Evolutionary conservation across 805 yeast genomes (phyloP), one percentile per base, ranked within the genome.

Genomic region (Zygosaccharomyces bisporus): DNA sequence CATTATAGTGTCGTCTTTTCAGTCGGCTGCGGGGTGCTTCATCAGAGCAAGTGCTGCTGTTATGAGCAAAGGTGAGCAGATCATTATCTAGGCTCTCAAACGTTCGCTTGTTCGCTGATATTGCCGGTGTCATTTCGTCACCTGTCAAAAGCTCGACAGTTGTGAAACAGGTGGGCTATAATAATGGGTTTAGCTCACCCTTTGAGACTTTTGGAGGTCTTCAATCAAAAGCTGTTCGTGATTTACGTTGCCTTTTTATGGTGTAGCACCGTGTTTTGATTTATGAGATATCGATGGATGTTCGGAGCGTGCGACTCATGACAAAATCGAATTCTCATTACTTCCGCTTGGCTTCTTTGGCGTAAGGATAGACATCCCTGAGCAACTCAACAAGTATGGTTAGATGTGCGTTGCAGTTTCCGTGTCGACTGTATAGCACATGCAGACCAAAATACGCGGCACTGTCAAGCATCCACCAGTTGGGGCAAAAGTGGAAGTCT

Each of bases 401-500:
- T 6, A 27, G 4, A 7, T 6, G 14, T 27, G 16, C n/a, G 2
- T 6, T 4, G 13, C 10, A 13, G 31, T 27, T n/a, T 8, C 13
- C 4, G 16, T n/a, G 8, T 24, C 32, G 40, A 14, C 10, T 16
- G 7, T 37, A 37, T 10, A 8, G 25, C 17, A 16, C 23, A 17
- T 24, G 17, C 12, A 19, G 18, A 10, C 10, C 36, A 19, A 14
- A 37, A 41, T 20, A 27, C 34, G 47, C 25, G 35, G 39, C 40
- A 25, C 8, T 32, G 13, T 13, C 19, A 29, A 41, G 43, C 13
- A 31, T 60, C 16, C 40, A 51, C 4, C 49, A 50, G 32, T 34
- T 61, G 17, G 57, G 59, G 25, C 45, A 53, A 6, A 61, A 57
- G 54, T 63, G 68, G 68, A 54, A 54, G 34, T 36, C 45, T 1